phyloP scores from a whole-genome alignment of 2,329 filamentous ascomycete species.

The Plectosphaerella plurivora region DNA sequence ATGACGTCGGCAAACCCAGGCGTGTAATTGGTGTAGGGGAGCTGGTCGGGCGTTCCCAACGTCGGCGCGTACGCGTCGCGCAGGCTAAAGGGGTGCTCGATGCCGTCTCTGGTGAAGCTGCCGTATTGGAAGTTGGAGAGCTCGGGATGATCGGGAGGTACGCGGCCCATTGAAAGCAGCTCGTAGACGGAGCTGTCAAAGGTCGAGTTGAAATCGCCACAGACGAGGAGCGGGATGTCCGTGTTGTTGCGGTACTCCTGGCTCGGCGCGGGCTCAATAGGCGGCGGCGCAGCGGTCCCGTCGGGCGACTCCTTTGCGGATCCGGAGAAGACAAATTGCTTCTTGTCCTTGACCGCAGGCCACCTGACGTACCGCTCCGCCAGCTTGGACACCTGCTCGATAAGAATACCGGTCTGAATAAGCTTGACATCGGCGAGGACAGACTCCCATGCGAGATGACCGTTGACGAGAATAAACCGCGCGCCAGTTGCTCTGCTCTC shows the following conservation, averaged over 20 bases:
- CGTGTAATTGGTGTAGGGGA: conserved; percentile 95
- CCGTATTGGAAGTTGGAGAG: conserved; percentile 81
- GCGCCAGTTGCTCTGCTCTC: conserved; percentile 90
- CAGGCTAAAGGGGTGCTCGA: conserved; percentile 90
- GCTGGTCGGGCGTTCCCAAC: conserved; percentile 74
- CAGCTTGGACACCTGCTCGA: conserved; percentile 85
- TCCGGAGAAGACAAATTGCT: conserved; percentile 39
- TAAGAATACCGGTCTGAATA: conserved; percentile 89
- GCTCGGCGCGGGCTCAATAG: conserved; percentile 69
- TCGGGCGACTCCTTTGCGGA: conserved; percentile 38
- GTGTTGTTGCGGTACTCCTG: conserved; percentile 81
- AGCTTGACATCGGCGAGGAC: conserved; percentile 90
- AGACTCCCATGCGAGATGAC: conserved; percentile 93
- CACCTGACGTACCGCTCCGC: conserved; percentile 80
- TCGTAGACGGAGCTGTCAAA: conserved; percentile 87
- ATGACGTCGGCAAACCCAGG: conserved; percentile 89
- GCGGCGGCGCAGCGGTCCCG: conserved; percentile 44
- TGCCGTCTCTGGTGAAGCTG: conserved; percentile 86
- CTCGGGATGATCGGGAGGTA: conserved; percentile 76
- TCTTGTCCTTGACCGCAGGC: conserved; percentile 80
- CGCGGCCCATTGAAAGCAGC: conserved; percentile 73
- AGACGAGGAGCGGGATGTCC: conserved; percentile 86
- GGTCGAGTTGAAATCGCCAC: conserved; percentile 94
- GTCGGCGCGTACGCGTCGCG: conserved; percentile 85
- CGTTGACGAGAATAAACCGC: conserved; percentile 87